phyloP scores from a whole-genome alignment of 371 early-diverging fungal genomes.

The Apophysomyces elegans region DNA sequence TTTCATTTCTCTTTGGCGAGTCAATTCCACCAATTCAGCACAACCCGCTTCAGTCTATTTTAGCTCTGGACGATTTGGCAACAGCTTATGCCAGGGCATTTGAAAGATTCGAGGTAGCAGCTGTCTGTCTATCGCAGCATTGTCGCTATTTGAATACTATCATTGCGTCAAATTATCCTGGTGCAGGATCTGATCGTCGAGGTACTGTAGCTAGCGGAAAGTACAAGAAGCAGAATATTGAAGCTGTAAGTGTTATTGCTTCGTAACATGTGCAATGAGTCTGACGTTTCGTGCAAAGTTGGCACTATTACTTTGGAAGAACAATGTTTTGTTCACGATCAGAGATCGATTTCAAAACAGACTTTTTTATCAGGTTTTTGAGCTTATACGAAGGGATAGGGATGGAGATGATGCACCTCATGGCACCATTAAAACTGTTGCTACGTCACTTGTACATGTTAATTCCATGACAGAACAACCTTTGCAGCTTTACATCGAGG shows the following conservation, averaged over 20 bases:
- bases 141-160: constrained; percentile 81
- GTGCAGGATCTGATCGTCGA: constrained; percentile 38
- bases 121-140: constrained; percentile 63
- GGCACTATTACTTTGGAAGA: constrained; percentile 78
- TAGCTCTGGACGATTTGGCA: constrained; percentile 71
- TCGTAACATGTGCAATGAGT: not conserved
- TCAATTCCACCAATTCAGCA: not conserved
- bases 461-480: constrained; percentile 74
- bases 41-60: constrained; percentile 47
- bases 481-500: constrained; percentile 75
- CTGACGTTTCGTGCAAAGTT: constrained; percentile 35
- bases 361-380: constrained; percentile 72
- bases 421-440: constrained; percentile 59
- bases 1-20: not conserved
- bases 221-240: constrained; percentile 68
- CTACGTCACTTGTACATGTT: constrained; percentile 69
- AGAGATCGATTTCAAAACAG: constrained; percentile 67
- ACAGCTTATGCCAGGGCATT: constrained; percentile 77
- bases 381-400: constrained; percentile 70
- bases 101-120: constrained; percentile 69
- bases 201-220: constrained; percentile 51
- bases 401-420: constrained; percentile 68
- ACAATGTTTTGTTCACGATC: constrained; percentile 65
- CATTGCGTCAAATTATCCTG: constrained; percentile 36
- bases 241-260: constrained; percentile 56